Conservation (phyloP, 495 filamentous ascomycete genomes). For the Penicillium coprophilum region DNA sequence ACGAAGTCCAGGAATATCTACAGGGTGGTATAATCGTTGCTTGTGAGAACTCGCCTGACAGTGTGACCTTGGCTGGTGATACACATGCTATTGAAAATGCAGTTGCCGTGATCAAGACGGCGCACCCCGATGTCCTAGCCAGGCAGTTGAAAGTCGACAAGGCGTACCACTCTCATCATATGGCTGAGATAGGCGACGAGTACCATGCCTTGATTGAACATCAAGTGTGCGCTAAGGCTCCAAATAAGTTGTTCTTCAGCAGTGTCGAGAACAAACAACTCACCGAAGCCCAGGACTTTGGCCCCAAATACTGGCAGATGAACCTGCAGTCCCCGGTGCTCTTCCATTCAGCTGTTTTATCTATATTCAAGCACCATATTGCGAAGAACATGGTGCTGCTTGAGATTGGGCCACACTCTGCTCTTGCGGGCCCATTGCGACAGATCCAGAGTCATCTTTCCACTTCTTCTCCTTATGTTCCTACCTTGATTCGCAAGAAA, state of each 20-base stretch:
- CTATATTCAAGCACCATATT: slow-evolving; percentile 20
- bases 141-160: slow-evolving; percentile 53
- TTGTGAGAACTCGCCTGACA: slow-evolving; percentile 31
- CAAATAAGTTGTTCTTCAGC: slow-evolving; percentile 26
- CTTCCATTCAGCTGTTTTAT: slow-evolving; percentile 35
- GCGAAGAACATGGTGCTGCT: slow-evolving; percentile 36
- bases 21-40: slow-evolving; percentile 23
- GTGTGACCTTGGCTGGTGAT: slow-evolving; percentile 33
- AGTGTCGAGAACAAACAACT: slow-evolving; percentile 30
- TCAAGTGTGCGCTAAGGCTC: slow-evolving; percentile 5
- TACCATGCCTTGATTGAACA: slow-evolving; percentile 19
- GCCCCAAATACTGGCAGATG: slow-evolving; percentile 43
- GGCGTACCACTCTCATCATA: slow-evolving; percentile 33
- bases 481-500: not conserved
- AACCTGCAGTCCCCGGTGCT: slow-evolving; percentile 43
- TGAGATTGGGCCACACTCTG: slow-evolving; percentile 49
- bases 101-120: slow-evolving; percentile 41
- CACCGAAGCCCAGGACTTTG: slow-evolving; percentile 13
- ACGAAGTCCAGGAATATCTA: slow-evolving; percentile 14
- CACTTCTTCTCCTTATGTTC: not conserved
- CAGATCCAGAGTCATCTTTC: slow-evolving; percentile 25
- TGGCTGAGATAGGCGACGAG: slow-evolving; percentile 10
- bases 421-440: slow-evolving; percentile 38
- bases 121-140: slow-evolving; percentile 37
- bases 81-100: slow-evolving; percentile 39